Evolutionary conservation across 2,329 filamentous ascomycete genomes (phyloP).

Genomic region (Alternaria angustiovoidea): DNA sequence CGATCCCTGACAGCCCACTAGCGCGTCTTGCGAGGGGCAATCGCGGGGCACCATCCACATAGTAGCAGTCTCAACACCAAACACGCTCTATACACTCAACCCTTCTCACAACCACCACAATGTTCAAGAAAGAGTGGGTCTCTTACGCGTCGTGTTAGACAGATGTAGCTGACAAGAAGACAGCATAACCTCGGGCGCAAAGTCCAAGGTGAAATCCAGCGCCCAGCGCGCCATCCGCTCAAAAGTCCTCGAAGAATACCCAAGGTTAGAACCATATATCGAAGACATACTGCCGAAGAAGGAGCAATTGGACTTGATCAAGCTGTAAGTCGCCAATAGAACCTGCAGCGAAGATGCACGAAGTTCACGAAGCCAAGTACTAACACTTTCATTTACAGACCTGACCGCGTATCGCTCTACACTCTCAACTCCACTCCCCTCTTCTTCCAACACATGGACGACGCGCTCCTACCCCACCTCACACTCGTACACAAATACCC

Average conservation of each 20-base stretch:
- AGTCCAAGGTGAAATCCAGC: conserved; percentile 97
- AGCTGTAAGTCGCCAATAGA: conserved; percentile 65
- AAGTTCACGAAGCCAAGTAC: neutral
- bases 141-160: neutral
- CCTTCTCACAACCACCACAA: conserved; percentile 23
- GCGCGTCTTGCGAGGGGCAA: conserved; percentile 19
- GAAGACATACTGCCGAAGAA: conserved; percentile 97
- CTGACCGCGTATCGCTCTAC: conserved; percentile 90
- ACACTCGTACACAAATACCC: conserved; percentile 90
- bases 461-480: conserved; percentile 85
- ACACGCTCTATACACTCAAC: neutral
- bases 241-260: conserved; percentile 84
- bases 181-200: conserved; percentile 78
- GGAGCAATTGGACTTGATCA: conserved; percentile 85
- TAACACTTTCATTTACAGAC: conserved; percentile 55
- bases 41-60: conserved; percentile 11
- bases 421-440: conserved; percentile 78
- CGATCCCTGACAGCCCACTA: conserved; percentile 8
- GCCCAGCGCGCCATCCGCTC: conserved; percentile 86
- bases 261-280: conserved; percentile 83
- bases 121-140: conserved; percentile 50
- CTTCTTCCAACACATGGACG: conserved; percentile 87
- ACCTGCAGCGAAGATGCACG: too few relatives aligned
- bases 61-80: conserved; percentile 15
- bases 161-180: conserved; percentile 1